Percentiles rank a stretch among this genome's conserved stretches.
Conservation (phyloP, 2,329 filamentous ascomycete species). For the Cladophialophora bantiana region DNA sequence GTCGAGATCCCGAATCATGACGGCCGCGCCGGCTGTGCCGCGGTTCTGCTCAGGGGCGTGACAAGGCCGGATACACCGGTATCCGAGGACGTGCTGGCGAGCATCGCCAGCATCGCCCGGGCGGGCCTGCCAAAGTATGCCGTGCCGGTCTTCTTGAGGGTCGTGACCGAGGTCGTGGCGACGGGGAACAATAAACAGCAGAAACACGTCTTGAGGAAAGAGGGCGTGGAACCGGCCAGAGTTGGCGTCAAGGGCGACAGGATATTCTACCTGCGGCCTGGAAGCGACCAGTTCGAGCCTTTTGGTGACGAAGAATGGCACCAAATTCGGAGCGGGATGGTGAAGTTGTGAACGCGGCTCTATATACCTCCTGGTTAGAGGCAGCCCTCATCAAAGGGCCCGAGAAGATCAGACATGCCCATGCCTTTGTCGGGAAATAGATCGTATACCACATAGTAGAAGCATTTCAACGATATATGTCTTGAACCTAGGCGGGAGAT, state of each 20-base stretch:
- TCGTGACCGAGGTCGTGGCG: constrained; percentile 67
- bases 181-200: constrained; percentile 91
- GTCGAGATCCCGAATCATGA: constrained; percentile 70
- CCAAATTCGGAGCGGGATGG: no score
- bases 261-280: no score
- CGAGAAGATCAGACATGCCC: no score
- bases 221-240: constrained; percentile 74
- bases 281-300: no score
- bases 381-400: no score
- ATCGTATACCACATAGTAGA: no score
- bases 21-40: constrained; percentile 70
- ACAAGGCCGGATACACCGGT: constrained; percentile 3
- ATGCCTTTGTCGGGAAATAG: no score
- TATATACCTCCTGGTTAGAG: no score
- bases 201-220: constrained; percentile 72
- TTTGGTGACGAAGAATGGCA: no score
- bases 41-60: constrained; percentile 48
- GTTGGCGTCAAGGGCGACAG: constrained; percentile 40
- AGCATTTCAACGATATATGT: no score
- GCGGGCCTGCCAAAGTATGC: constrained; percentile 75
- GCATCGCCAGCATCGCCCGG: constrained; percentile 40
- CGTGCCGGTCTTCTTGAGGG: constrained; percentile 76
- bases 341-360: no score
- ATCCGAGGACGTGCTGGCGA: constrained; percentile 22
- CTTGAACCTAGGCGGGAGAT: no score